phyloP scores from a whole-genome alignment of 225 moss, liverwort and hornwort species.

The Neckera pumila region DNA sequence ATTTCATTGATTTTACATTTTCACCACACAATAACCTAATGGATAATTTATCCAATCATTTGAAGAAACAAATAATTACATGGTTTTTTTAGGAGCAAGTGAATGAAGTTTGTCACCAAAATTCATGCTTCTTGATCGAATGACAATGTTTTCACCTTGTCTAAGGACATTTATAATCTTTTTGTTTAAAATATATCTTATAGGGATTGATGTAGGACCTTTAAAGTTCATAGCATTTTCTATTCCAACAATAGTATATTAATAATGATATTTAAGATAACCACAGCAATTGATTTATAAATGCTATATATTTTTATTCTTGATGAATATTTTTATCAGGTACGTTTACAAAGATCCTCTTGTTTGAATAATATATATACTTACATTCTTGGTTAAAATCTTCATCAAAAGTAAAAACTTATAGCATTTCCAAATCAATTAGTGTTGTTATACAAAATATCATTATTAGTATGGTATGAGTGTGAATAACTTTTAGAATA shows the following conservation, averaged over 20 bases:
- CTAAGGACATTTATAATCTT: not conserved
- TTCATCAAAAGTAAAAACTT: not conserved
- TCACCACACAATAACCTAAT: not conserved
- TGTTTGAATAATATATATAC: not conserved
- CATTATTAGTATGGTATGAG: not conserved
- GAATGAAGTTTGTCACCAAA: not conserved
- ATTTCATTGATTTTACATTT: not conserved
- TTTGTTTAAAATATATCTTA: not conserved
- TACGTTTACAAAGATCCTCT: rapidly evolving
- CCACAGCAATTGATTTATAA: not conserved
- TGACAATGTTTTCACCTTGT: not conserved
- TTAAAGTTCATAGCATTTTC: not conserved
- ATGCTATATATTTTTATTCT: not conserved
- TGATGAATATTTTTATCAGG: not conserved
- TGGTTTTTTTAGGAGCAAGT: not conserved
- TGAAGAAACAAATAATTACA: too few species aligned
- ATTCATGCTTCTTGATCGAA: rapidly evolving
- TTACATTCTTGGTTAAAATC: not conserved
- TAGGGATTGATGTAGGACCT: too few species aligned
- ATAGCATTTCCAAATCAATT: not conserved
- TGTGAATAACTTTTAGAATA: rapidly evolving
- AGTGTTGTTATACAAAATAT: not conserved
- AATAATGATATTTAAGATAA: not conserved
- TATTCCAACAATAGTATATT: not conserved
- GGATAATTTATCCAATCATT: not conserved